phyloP scores from a whole-genome alignment of 2,329 filamentous ascomycete species.

The Diaporthe sp. region DNA sequence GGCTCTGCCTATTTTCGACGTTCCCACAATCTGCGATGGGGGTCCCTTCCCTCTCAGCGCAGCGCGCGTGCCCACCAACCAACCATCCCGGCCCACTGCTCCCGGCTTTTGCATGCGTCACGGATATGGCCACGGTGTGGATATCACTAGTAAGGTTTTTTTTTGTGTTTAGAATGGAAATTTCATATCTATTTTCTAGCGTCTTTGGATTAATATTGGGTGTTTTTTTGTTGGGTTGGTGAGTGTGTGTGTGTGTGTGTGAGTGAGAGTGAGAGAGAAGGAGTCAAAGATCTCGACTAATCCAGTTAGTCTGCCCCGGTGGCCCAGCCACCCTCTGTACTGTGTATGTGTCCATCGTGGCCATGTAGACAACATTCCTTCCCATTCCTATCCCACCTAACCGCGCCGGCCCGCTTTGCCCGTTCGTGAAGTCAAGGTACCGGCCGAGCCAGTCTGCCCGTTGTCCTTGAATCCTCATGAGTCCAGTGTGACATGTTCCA shows the following conservation, averaged over 20 bases:
- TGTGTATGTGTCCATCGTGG: neutral
- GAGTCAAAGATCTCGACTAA: slow-evolving; percentile 7
- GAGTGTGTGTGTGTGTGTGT: neutral
- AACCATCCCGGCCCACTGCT: neutral
- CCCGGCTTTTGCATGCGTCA: slow-evolving; percentile 5
- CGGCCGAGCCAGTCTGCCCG: slow-evolving; percentile 10
- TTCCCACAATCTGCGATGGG: neutral
- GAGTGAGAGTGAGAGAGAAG: neutral
- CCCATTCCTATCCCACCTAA: neutral
- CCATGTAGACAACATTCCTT: neutral
- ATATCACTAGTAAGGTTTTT: neutral
- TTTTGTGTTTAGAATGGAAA: neutral
- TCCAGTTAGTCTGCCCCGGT: slow-evolving; percentile 18
- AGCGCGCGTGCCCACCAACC: neutral
- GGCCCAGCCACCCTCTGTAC: slow-evolving; percentile 2
- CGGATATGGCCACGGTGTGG: neutral
- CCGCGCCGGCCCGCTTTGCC: slow-evolving; percentile 10
- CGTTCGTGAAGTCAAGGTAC: neutral
- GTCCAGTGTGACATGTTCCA: neutral
- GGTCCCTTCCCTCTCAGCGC: neutral
- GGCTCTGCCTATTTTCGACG: slow-evolving; percentile 24
- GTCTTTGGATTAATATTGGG: neutral
- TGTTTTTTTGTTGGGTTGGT: too few species aligned
- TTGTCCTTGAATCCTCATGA: neutral
- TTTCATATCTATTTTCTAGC: slow-evolving; percentile 1